Base-by-base conservation (phyloP, 495 filamentous ascomycete genomes). In the Choiromyces venosus region DNA sequence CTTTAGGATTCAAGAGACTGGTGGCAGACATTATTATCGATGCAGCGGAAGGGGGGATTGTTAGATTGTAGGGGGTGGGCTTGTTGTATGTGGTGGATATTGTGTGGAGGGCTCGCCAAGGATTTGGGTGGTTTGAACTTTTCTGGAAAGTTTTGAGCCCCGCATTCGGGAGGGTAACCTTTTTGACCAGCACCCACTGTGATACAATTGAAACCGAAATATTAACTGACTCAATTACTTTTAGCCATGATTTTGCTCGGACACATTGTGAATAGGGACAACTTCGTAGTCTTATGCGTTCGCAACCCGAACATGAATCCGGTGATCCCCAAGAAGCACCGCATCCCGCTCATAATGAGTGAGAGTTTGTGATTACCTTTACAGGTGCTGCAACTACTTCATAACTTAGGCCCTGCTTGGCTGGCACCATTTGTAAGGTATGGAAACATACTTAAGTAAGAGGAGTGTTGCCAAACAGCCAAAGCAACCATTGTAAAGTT, bases 1-100 rank as follows among this genome's bases (percentile, higher is more conserved):
- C 95, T 85, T 98, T 98, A 42, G 94, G 94, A 83, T 99, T 99
- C 36, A 99, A 90, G 80, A 99, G 88, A 87, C 97, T 94, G 70
- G 95, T 93, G 73, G 95, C 95, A 81, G 92, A 93, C 89, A 93
- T 94, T 74, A 65, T 36, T 39, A 46, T 66, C 37, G 38, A 38
- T 61, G 52, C 8, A 29, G n/a, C 52, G 52, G 52, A 61, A 61
- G 25, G 33, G 52, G 52, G 12, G 12, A 16, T 61, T 16, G 25
- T 61, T 33, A 5, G 52, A 18, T 16, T 33, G 52, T 61, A 18
- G 52, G 52, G 52, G 52, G 52, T 33, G 10, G 52, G 12, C 52
- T 61, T 61, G 25, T 61, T 6, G 52, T 61, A 33, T 33, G 52
- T 16, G 52, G 25, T 33, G 52, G 52, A 61, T 61, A 61, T 61